Base-by-base conservation (phyloP, 805 yeast genomes). In the Candida nitratophila region DNA sequence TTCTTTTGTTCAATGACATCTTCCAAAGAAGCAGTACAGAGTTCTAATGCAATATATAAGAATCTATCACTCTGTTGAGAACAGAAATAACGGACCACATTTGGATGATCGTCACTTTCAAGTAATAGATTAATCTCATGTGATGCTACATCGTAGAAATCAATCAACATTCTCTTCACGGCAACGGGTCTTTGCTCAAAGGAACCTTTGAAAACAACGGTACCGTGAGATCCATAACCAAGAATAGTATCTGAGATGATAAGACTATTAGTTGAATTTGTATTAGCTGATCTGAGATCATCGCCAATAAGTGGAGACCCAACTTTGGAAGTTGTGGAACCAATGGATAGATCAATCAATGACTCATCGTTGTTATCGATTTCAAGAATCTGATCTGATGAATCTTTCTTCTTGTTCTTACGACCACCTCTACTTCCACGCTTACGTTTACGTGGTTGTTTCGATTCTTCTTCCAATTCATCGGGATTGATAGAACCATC, bases 141-240 rank as follows among this genome's bases (percentile, higher is more conserved):
- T 9, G 88, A 82, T 2, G 98, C 98, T 45, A 91, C 79, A 56
- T 93, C 97, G 62, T 86, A 91, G 57, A 90, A 93, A 59, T 90
- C 96, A 32, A 90, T 72, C 43, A 93, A 68, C 95, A 93, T 86
- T 54, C 98, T 69, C 61, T 93, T 93, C 7, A 93, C 95, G 0
- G 99, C 99, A 6, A 93, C 99, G 1, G 95, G 96, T 45, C 99
- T 73, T 52, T 80, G 83, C 57, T 91, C 96, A 65, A 90, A 93
- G 4, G 78, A 75, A 0, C 99, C 99, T 57, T 83, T 79, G 58
- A 80, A 88, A 1, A 93, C 99, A 26, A 91, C 88, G 0, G 99
- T 93, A 24, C 99, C 99, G 53, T 90, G 96, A 1, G 96, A 87
- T 1, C 99, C 99, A 60, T 87, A 88, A 1, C 99, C 99, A 41